Conservation (phyloP, 106 monocot genomes). For the Cymbidium sinense region DNA sequence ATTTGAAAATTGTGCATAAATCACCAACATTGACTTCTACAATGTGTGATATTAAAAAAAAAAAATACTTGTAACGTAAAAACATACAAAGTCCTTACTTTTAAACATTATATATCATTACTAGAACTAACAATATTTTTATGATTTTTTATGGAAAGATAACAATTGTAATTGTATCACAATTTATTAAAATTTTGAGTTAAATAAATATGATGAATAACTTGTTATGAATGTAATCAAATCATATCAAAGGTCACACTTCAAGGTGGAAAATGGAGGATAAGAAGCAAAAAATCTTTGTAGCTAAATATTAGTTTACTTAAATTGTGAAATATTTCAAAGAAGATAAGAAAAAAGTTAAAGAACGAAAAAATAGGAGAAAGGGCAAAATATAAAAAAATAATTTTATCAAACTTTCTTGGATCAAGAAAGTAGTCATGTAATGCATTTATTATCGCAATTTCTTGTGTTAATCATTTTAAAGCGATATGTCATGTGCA, state of each 20-base stretch:
- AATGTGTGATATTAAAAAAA: neutral
- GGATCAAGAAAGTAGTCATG: neutral
- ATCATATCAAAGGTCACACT: neutral
- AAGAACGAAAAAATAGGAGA: neutral
- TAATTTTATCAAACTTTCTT: neutral
- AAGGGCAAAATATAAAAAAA: neutral
- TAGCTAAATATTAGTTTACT: neutral
- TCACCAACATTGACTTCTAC: neutral
- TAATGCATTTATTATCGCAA: neutral
- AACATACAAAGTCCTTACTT: neutral
- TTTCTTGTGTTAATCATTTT: neutral
- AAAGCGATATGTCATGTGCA: neutral
- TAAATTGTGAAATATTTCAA: neutral
- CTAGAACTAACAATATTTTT: neutral
- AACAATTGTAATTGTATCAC: neutral
- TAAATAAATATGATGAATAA: neutral
- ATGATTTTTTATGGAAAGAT: neutral
- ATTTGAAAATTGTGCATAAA: neutral
- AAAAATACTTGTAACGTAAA: neutral
- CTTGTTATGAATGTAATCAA: neutral
- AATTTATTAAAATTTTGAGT: neutral
- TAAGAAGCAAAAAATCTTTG: neutral
- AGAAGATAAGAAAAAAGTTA: neutral
- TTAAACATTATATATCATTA: neutral
- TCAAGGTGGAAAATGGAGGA: neutral